A percentile compares a stretch with the other conserved stretches of the same genome.
Conservation (phyloP, 257 asterid genomes). For the Fraxinus americana region DNA sequence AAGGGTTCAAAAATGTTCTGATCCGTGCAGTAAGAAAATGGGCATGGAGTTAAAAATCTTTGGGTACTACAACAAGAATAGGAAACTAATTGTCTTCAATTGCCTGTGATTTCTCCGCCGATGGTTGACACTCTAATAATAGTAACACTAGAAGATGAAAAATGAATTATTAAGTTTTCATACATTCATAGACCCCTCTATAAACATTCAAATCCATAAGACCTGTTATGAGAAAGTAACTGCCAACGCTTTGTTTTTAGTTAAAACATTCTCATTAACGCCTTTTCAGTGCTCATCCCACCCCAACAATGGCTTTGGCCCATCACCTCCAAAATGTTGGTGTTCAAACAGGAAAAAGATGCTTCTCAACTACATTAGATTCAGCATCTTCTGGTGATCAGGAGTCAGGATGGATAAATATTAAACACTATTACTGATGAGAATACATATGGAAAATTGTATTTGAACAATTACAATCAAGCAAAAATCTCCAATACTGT, state of each 20-base stretch:
- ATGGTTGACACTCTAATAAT: neutral
- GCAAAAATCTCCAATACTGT: constrained; percentile 1
- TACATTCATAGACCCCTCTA: neutral
- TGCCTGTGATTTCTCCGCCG: neutral
- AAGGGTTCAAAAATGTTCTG: neutral
- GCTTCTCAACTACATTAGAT: neutral
- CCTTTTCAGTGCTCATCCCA: neutral
- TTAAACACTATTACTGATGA: constrained; percentile 3
- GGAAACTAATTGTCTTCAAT: neutral
- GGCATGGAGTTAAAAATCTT: neutral
- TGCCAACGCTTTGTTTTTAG: neutral
- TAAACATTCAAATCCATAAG: neutral
- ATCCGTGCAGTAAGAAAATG: neutral
- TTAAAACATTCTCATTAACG: neutral
- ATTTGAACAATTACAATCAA: constrained; percentile 17
- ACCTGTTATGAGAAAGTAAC: neutral
- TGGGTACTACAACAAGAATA: neutral
- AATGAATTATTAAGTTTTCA: neutral
- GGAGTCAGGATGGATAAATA: neutral
- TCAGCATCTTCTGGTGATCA: constrained; percentile 4
- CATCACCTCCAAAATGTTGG: neutral
- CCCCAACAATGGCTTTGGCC: neutral
- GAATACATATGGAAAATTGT: constrained; percentile 9
- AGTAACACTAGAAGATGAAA: constrained; percentile 1
- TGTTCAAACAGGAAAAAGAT: neutral